Percentiles rank a stretch among this genome's conserved stretches.
Conservation (phyloP, 352 stramenopile genomes). For the Pythium aristosporum region DNA sequence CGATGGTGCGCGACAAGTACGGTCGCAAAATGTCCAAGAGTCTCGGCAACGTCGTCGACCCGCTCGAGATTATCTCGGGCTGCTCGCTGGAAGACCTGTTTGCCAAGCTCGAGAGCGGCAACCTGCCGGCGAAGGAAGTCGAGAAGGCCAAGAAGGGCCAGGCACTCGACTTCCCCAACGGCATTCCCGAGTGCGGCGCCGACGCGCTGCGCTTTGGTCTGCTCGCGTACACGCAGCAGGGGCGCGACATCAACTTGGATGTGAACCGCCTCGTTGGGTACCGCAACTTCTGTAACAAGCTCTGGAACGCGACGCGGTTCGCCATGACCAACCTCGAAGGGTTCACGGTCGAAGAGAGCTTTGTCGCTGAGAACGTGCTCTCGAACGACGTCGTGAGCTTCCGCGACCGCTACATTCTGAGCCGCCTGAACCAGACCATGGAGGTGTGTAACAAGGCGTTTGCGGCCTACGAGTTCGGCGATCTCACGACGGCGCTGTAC, state of each 20-base stretch:
- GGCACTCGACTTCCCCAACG: slow-evolving; percentile 96
- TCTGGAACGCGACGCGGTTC: slow-evolving; percentile 99
- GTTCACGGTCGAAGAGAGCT: slow-evolving; percentile 52
- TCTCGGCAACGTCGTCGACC: slow-evolving; percentile 98
- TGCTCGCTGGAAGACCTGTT: slow-evolving; percentile 94
- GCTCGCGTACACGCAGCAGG: slow-evolving; percentile 93
- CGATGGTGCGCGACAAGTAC: slow-evolving; percentile 97
- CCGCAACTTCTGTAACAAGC: slow-evolving; percentile 99
- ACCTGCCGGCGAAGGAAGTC: slow-evolving; percentile 97
- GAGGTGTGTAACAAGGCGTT: slow-evolving; percentile 85
- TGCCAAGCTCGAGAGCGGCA: slow-evolving; percentile 95
- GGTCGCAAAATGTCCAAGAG: slow-evolving; percentile 99
- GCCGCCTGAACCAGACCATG: slow-evolving; percentile 76
- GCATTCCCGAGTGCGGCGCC: slow-evolving; percentile 98
- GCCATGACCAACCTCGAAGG: slow-evolving; percentile 95
- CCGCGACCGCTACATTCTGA: slow-evolving; percentile 84
- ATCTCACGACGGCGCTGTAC: slow-evolving; percentile 95
- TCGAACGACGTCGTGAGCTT: slow-evolving; percentile 60
- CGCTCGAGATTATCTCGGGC: slow-evolving; percentile 97
- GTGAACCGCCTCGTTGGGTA: slow-evolving; percentile 99
- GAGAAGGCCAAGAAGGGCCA: slow-evolving; percentile 98
- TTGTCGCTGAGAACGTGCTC: slow-evolving; percentile 57
- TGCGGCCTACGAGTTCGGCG: slow-evolving; percentile 94
- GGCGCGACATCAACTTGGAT: slow-evolving; percentile 99
- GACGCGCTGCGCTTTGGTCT: slow-evolving; percentile 99